Evolutionary conservation across 139 green algal genomes (phyloP).

Genomic region (Coccomyxa sp.): DNA sequence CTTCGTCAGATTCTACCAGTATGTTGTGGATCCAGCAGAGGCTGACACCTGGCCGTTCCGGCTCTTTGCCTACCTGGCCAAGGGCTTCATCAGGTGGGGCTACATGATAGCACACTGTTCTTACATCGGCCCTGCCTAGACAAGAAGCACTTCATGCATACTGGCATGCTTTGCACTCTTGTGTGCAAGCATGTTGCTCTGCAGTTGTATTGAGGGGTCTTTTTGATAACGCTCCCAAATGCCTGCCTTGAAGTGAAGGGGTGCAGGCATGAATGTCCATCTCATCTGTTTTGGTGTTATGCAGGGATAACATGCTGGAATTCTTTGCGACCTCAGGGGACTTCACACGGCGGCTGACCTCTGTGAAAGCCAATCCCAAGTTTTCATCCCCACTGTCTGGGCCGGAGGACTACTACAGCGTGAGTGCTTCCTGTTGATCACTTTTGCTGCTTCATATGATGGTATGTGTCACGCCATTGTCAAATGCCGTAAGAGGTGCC

Average conservation of each 20-base stretch:
- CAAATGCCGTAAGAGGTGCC: too few relatives aligned
- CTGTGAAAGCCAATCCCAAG: constrained; percentile 81
- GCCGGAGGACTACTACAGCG: constrained; percentile 31
- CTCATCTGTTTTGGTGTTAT: not conserved
- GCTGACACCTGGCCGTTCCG: constrained; percentile 44
- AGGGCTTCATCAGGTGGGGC: constrained; percentile 59
- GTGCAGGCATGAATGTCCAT: not conserved
- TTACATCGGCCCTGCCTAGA: too few relatives aligned
- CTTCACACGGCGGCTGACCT: constrained; percentile 84
- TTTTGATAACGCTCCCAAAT: too few relatives aligned
- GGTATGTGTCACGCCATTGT: too few relatives aligned
- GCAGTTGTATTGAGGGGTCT: too few relatives aligned
- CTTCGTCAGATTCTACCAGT: constrained; percentile 78
- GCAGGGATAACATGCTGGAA: constrained; percentile 47
- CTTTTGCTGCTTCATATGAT: too few relatives aligned
- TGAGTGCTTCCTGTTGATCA: too few relatives aligned
- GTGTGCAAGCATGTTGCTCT: too few relatives aligned
- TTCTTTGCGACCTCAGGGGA: constrained; percentile 79
- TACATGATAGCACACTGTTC: too few relatives aligned
- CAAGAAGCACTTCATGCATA: too few relatives aligned
- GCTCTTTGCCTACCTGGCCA: constrained; percentile 40
- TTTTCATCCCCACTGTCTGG: constrained; percentile 57
- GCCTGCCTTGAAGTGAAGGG: constrained; percentile 15
- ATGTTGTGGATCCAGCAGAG: constrained; percentile 72
- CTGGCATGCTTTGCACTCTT: too few relatives aligned